Percentiles rank a stretch among this genome's conserved stretches.
Conservation (phyloP, 2,329 filamentous ascomycete genomes). For the Fusarium sambucinum region DNA sequence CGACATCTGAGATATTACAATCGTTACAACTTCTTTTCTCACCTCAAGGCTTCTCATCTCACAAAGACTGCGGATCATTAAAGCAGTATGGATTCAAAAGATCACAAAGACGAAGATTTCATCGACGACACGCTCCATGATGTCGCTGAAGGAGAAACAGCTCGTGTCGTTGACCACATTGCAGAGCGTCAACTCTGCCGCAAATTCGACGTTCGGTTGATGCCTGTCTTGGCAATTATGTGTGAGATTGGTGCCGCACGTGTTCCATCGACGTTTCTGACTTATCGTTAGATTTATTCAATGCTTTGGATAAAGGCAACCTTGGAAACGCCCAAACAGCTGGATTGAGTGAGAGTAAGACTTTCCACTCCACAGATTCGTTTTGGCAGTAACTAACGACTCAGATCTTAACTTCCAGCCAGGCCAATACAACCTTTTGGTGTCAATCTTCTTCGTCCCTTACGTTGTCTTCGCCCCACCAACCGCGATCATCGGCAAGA, state of each 20-base stretch:
- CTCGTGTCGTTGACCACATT: slow-evolving; percentile 11
- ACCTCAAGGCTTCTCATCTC: too few species aligned
- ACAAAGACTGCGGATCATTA: neutral
- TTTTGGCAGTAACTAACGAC: neutral
- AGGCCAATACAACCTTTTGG: slow-evolving; percentile 19
- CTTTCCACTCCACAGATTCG: accelerated
- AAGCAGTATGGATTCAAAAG: neutral
- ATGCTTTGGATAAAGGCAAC: slow-evolving; percentile 19
- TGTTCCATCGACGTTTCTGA: neutral
- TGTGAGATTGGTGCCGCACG: neutral
- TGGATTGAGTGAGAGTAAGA: slow-evolving; percentile 5
- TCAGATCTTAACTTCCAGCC: slow-evolving; percentile 23
- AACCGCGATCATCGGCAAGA: slow-evolving; percentile 13
- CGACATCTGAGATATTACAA: neutral
- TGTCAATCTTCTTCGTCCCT: slow-evolving; percentile 24
- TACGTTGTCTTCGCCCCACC: slow-evolving; percentile 25
- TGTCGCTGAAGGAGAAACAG: neutral
- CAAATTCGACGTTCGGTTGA: slow-evolving; percentile 11
- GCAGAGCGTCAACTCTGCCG: slow-evolving; percentile 18
- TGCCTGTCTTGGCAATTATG: slow-evolving; percentile 21
- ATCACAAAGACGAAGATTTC: slow-evolving; percentile 11
- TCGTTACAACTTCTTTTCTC: too few species aligned
- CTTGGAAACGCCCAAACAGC: slow-evolving; percentile 23
- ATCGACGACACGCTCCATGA: slow-evolving; percentile 12
- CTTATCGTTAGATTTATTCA: neutral